A percentile compares a stretch with the other conserved stretches of the same genome.
These are phyloP conservation scores for Fonsecaea pedrosoi DNA, from an alignment of 2,329 filamentous ascomycete genomes.

Conservation along the genomic window DNA sequence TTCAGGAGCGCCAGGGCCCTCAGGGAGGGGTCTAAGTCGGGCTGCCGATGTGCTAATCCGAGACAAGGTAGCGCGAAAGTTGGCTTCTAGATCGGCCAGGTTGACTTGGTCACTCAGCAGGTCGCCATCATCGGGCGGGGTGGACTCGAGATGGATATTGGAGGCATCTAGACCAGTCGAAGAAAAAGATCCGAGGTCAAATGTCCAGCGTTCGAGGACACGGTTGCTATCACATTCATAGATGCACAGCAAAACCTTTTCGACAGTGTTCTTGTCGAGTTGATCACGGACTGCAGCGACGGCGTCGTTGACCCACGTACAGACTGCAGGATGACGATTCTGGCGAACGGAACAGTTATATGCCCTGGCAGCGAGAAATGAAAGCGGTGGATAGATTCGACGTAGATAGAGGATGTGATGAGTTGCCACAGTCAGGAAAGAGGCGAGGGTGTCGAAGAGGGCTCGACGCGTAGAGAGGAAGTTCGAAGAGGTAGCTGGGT, in stretches of 20 bases:
- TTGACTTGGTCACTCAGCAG: slow-evolving; percentile 41
- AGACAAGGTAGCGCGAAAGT: slow-evolving; percentile 56
- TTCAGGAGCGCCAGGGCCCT: slow-evolving; percentile 42
- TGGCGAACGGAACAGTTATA: slow-evolving; percentile 87
- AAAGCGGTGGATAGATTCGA: slow-evolving; percentile 74
- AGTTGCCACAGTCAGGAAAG: slow-evolving; percentile 81
- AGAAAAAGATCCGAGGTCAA: slow-evolving; percentile 65
- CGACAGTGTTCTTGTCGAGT: slow-evolving; percentile 66
- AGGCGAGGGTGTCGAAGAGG: slow-evolving; percentile 66
- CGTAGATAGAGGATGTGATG: slow-evolving; percentile 89
- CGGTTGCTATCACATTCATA: slow-evolving; percentile 58
- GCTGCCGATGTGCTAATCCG: slow-evolving; percentile 50
- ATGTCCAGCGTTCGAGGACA: slow-evolving; percentile 66
- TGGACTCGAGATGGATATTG: slow-evolving; percentile 55
- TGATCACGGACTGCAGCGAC: slow-evolving; percentile 74
- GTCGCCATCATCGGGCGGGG: slow-evolving; percentile 23
- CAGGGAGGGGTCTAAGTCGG: slow-evolving; percentile 39
- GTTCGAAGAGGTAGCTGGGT: slow-evolving; percentile 45
- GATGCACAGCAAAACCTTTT: slow-evolving; percentile 63
- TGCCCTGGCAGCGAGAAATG: slow-evolving; percentile 79
- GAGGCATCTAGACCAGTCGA: slow-evolving; percentile 53
- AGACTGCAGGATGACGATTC: slow-evolving; percentile 83
- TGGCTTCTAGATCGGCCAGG: slow-evolving; percentile 54
- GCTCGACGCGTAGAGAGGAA: slow-evolving; percentile 50
- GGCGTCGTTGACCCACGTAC: slow-evolving; percentile 83